Base-by-base conservation (phyloP, 2,329 filamentous ascomycete genomes). In the Microsporum audouinii region DNA sequence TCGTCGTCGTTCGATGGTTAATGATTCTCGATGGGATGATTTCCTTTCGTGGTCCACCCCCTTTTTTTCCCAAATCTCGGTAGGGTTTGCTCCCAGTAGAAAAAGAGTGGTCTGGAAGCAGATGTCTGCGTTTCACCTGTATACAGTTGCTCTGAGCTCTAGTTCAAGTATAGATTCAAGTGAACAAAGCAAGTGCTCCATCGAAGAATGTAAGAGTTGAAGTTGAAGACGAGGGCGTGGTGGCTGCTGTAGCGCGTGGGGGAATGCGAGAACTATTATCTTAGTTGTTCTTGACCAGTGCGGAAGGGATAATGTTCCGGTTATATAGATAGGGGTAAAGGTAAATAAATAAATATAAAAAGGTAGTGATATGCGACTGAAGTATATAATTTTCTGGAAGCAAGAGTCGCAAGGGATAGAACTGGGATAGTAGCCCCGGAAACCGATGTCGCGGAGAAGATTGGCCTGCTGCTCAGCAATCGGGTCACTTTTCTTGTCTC, bases 101-200 rank as follows among this genome's bases (percentile, higher is more conserved):
- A 43, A 51, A 53, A 53, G 49, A 6, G 49, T 53, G 49, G 27
- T 53, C 49, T 53, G 49, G 49, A n/a, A 34, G 49, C 49, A n/a
- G 27, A 14, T 23, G n/a, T 53, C 43, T 53, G 49, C 49, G 43
- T 14, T 47, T 69, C 66, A 68, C 65, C 65, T 67, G 63, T 66
- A 65, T 55, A 66, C 66, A 58, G 62, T 66, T 47, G 62, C 63
- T 65, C 62, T 65, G 63, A 67, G 66, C 66, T 65, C 66, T 60
- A 65, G 57, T 62, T 65, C 64, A 60, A 64, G 66, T 63, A 65
- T 58, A 59, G 64, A 66, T 65, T 69, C 65, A 64, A 68, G 64
- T 49, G 63, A 64, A 56, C 64, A 62, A 60, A 61, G 61, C 64
- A 63, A 63, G 56, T 64, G 66, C 65, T 69, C 68, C 68, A 69